These are phyloP conservation scores for Trichoderma afroharzianum DNA, from an alignment of 2,329 filamentous ascomycete species.

Conservation along the genomic window DNA sequence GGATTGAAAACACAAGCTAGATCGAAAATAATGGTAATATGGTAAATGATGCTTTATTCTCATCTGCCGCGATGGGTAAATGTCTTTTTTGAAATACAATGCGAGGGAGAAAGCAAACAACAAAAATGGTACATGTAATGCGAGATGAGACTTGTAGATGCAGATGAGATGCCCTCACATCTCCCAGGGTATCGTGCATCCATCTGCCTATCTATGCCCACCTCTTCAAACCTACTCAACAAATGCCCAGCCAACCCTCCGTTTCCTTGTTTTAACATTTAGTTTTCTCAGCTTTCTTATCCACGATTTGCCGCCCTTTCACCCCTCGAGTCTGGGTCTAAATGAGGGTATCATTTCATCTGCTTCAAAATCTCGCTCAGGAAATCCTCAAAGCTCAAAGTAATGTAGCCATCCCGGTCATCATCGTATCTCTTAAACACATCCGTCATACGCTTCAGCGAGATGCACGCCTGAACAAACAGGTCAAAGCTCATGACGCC, in stretches of 20 bases:
- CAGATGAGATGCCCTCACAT: slow-evolving; percentile 11
- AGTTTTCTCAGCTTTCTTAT: neutral
- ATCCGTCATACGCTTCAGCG: slow-evolving; percentile 96
- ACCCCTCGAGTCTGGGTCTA: too few relatives aligned
- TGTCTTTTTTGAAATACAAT: neutral
- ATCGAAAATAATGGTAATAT: neutral
- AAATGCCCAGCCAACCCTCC: neutral
- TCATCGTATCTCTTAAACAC: slow-evolving; percentile 99
- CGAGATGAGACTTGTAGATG: neutral
- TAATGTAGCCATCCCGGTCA: slow-evolving; percentile 91
- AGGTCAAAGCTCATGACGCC: slow-evolving; percentile 86
- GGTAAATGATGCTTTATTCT: neutral
- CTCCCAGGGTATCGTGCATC: slow-evolving; percentile 19
- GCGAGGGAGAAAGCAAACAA: neutral
- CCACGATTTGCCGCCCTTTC: neutral
- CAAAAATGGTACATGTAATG: neutral
- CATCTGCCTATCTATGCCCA: neutral
- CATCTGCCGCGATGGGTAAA: neutral
- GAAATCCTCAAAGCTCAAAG: slow-evolving; percentile 78
- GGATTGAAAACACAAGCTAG: neutral
- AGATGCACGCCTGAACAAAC: slow-evolving; percentile 97
- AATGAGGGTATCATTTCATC: slow-evolving; percentile 37
- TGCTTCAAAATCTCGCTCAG: slow-evolving; percentile 65
- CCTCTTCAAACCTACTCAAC: neutral
- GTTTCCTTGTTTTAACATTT: neutral